Conservation (phyloP, 768 basidiomycete genomes). For the Lactifluus echinatus region DNA sequence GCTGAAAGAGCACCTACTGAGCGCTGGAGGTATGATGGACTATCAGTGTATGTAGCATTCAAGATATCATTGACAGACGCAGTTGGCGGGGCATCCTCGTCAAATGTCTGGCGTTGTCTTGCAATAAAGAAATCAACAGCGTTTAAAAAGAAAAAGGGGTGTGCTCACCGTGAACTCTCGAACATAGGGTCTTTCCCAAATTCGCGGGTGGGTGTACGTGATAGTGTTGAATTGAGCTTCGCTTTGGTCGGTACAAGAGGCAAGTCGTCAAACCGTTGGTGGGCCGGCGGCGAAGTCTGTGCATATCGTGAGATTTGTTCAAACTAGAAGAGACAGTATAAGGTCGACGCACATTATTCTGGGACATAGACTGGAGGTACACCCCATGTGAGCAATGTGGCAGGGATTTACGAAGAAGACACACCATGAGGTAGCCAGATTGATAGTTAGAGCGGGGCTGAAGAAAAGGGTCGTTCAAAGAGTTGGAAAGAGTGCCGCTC, state of each 20-base stretch:
- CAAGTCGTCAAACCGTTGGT: constrained; percentile 60
- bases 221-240: constrained; percentile 63
- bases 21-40: constrained; percentile 36
- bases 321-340: neutral
- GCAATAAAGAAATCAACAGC: neutral
- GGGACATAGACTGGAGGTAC: constrained; percentile 45
- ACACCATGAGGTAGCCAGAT: constrained; percentile 71
- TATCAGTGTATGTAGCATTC: constrained; percentile 41
- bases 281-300: constrained; percentile 39
- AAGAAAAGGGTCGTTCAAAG: constrained; percentile 57
- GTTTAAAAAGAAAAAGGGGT: constrained; percentile 13
- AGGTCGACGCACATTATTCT: constrained; percentile 40
- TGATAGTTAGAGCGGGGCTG: constrained; percentile 74
- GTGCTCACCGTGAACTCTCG: constrained; percentile 52
- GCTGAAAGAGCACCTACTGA: constrained; percentile 30
- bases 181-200: constrained; percentile 86
- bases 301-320: neutral
- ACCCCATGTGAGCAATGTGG: neutral
- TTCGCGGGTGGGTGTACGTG: constrained; percentile 55
- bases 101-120: constrained; percentile 14
- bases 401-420: constrained; percentile 18
- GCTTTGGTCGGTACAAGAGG: constrained; percentile 75
- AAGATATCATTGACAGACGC: constrained; percentile 70
- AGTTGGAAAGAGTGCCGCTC: constrained; percentile 35
- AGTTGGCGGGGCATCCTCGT: constrained; percentile 71